Evolutionary conservation across 345 rosid genomes (phyloP).

Genomic region (Arabidopsis thaliana): TAIR10.1 NC_003071.7:15008501-15009000

Average conservation of each 20-base stretch:
- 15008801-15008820: neutral
- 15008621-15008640: neutral
- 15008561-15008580: neutral
- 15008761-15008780: neutral
- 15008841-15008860: neutral
- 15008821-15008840: neutral
- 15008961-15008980: too few species aligned
- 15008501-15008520: neutral
- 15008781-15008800: neutral
- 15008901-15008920: neutral
- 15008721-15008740: neutral
- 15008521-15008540: neutral
- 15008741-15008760: slow-evolving; percentile 12
- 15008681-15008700: slow-evolving; percentile 34
- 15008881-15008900: neutral
- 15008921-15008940: neutral
- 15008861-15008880: neutral
- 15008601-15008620: neutral
- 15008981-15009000: neutral
- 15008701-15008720: neutral
- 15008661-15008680: slow-evolving; percentile 12
- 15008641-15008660: slow-evolving; percentile 19
- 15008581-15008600: neutral
- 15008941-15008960: neutral
- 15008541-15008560: neutral